Base-by-base conservation (phyloP, 352 stramenopile genomes). In the Pythium rishiriense region DNA sequence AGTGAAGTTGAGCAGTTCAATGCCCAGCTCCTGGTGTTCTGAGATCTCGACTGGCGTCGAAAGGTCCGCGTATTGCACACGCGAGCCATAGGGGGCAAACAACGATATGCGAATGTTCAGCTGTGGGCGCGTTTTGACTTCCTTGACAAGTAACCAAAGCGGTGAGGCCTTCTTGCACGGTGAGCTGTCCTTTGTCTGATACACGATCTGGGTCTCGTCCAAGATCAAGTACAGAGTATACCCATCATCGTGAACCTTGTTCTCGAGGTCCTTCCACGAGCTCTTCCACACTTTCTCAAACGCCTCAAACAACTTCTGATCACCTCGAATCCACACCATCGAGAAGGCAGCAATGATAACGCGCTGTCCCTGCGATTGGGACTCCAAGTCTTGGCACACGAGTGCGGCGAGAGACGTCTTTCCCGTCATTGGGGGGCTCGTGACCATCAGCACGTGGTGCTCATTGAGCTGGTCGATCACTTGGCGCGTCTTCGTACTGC, bases 351-450 rank as follows among this genome's bases (percentile, higher is more conserved):
- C 47, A 43, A 4, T 35, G 39, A 12, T 19, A 17, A n/a, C 58
- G 21, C 37, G 9, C 66, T 42, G 11, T 14, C 17, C 63, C 61
- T 52, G 21, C 4, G 4, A 45, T 21, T 17, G 39, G 39, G 2
- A 10, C 5, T 46, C 14, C 5, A 46, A 17, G 14, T 46, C 28
- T 0, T 15, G 29, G 24, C 56, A 61, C 11, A 70, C 63, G 25
- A 70, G 21, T 14, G 56, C n/a, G 3, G 63, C 63, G 1, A 70
- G 45, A 2, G 46, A 56, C 1, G 63, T 41, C 50, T 66, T 70
- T 2, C 54, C 63, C 0, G 56, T 70, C 56, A 61, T 70, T 21
- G 63, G 31, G 22, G 63, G 63, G 37, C 63, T 55, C 0, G 47
- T 66, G 31, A 70, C 42, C 1, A 62, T 10, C 41, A 70, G 25